phyloP scores from a whole-genome alignment of 768 basidiomycete genomes.

The Suillus subalutaceus region DNA sequence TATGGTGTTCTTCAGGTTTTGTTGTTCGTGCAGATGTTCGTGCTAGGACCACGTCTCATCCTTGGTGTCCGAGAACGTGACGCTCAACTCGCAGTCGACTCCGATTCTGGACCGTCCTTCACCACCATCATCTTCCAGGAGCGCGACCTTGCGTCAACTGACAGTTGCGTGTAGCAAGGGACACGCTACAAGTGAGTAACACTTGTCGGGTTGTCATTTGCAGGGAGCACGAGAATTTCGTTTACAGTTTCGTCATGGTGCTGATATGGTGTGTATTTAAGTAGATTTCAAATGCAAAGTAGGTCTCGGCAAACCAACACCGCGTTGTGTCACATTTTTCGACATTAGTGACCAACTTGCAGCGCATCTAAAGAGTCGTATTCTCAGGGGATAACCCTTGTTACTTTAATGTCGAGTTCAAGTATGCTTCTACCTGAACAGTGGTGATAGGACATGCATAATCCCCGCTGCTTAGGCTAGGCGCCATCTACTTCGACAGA shows the following conservation, averaged over 20 bases:
- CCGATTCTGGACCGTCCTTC: neutral
- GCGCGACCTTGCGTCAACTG: neutral
- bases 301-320: neutral
- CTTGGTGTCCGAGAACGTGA: neutral
- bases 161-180: neutral
- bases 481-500: neutral
- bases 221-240: neutral
- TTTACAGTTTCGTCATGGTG: neutral
- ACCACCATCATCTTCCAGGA: slow-evolving; percentile 6
- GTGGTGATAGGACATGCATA: neutral
- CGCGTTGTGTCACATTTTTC: neutral
- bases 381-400: neutral
- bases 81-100: neutral
- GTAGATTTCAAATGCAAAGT: too few relatives aligned
- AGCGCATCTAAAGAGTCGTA: neutral
- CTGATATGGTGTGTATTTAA: neutral
- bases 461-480: neutral
- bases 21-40: neutral
- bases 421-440: neutral
- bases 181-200: neutral
- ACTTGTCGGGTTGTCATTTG: slow-evolving; percentile 3
- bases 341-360: neutral
- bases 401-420: neutral
- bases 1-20: neutral
- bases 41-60: neutral